A percentile compares a stretch with the other conserved stretches of the same genome.
These are phyloP conservation scores for Calocybe cyanea DNA, from an alignment of 768 basidiomycete genomes.

Conservation along the genomic window DNA sequence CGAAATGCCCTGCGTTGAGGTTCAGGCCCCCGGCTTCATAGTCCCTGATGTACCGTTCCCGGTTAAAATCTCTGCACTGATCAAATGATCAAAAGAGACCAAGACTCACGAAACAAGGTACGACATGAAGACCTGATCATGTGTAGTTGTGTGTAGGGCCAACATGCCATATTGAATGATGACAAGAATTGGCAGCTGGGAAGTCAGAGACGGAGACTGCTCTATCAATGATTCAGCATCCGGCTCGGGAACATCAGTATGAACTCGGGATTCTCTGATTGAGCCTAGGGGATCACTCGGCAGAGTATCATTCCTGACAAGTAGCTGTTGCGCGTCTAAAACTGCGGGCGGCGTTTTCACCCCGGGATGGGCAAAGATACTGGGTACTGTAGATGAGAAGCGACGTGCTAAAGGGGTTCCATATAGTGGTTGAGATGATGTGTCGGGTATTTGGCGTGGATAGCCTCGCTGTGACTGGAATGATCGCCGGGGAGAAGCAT, in stretches of 20 bases:
- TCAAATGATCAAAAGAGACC: not conserved
- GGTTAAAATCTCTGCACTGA: not conserved
- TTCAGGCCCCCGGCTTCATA: slow-evolving; percentile 87
- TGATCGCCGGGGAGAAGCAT: slow-evolving; percentile 29
- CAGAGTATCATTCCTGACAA: slow-evolving; percentile 37
- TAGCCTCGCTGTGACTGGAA: slow-evolving; percentile 26
- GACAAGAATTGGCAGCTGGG: slow-evolving; percentile 76
- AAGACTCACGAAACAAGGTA: slow-evolving; percentile 80
- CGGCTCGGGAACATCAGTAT: slow-evolving; percentile 19
- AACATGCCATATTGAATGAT: slow-evolving; percentile 90
- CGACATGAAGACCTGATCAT: slow-evolving; percentile 88
- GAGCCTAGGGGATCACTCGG: slow-evolving; percentile 41
- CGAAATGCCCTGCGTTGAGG: slow-evolving; percentile 87
- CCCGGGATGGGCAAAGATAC: slow-evolving; percentile 82
- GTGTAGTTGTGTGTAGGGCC: slow-evolving; percentile 84
- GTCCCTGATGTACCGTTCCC: slow-evolving; percentile 42
- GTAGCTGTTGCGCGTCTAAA: slow-evolving; percentile 63
- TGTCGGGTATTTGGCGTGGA: slow-evolving; percentile 28
- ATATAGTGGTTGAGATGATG: slow-evolving; percentile 29
- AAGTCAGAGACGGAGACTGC: slow-evolving; percentile 62
- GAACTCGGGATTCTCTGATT: slow-evolving; percentile 45
- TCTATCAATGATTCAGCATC: slow-evolving; percentile 41
- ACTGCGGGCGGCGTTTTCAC: slow-evolving; percentile 76
- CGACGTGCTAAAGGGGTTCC: slow-evolving; percentile 46
- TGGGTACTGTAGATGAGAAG: slow-evolving; percentile 55